phyloP scores from a whole-genome alignment of 1,284 basidiomycete species.

The Cryptococcus sp. region DNA sequence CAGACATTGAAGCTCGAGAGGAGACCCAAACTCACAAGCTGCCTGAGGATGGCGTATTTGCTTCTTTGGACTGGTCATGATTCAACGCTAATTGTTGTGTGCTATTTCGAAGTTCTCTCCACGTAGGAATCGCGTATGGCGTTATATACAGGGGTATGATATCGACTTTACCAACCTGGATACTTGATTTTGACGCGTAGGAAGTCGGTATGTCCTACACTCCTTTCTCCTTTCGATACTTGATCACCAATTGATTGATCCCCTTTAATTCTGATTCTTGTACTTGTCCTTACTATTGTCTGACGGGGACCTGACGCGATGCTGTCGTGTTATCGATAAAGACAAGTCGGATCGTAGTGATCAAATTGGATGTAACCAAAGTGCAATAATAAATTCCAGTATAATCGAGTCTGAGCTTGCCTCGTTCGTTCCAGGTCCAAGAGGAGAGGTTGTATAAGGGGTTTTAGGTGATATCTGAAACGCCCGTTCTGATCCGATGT shows the following conservation, averaged over 20 bases:
- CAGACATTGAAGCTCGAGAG: not conserved
- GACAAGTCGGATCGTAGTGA: not conserved
- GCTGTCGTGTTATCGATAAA: not conserved
- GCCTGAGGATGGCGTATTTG: constrained; percentile 46
- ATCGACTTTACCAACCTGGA: not conserved
- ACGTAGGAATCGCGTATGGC: too few relatives aligned
- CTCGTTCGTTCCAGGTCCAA: not conserved
- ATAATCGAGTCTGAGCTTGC: not conserved
- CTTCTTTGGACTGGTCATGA: not conserved
- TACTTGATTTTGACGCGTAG: not conserved
- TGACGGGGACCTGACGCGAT: not conserved
- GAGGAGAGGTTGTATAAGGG: not conserved
- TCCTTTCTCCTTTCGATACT: not conserved
- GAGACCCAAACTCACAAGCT: constrained; percentile 31
- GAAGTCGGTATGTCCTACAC: not conserved
- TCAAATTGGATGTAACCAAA: too few relatives aligned
- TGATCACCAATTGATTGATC: not conserved
- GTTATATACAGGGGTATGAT: not conserved
- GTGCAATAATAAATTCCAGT: not conserved
- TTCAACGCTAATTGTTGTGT: not conserved
- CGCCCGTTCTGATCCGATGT: not conserved
- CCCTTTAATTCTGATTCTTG: too few relatives aligned
- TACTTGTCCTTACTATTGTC: not conserved
- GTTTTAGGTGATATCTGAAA: not conserved
- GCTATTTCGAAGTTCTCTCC: not conserved